Evolutionary conservation across 2,329 filamentous ascomycete genomes (phyloP).

Genomic region (Aspergillus nomiae): DNA sequence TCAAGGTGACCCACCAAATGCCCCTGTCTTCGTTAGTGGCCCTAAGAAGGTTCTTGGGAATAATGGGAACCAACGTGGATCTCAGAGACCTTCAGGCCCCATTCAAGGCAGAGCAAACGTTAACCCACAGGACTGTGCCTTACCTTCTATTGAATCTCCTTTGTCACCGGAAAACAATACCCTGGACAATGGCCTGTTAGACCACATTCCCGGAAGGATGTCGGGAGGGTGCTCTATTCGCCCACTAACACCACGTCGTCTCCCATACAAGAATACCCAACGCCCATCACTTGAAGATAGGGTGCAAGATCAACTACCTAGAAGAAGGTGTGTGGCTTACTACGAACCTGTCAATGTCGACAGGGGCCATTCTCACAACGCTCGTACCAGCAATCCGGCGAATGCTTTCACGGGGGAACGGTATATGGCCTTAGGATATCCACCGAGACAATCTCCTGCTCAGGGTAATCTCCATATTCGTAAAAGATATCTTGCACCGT

Average conservation of each 20-base stretch:
- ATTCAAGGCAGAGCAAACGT: constrained; percentile 19
- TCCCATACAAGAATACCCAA: constrained; percentile 25
- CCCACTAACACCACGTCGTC: constrained; percentile 32
- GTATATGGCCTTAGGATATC: constrained; percentile 22
- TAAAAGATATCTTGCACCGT: constrained; percentile 26
- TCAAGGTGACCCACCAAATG: constrained; percentile 23
- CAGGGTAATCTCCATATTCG: constrained; percentile 23
- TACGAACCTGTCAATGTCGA: constrained; percentile 22
- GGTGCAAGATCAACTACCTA: constrained; percentile 29
- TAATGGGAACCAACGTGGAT: constrained; percentile 19
- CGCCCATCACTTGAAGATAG: constrained; percentile 24
- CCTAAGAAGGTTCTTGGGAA: constrained; percentile 25
- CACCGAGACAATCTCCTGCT: constrained; percentile 15
- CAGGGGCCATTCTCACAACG: constrained; percentile 14
- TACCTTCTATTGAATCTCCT: constrained; percentile 41
- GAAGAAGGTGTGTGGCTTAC: constrained; percentile 36
- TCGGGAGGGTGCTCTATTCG: constrained; percentile 27
- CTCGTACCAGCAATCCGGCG: constrained; percentile 13
- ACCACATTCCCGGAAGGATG: constrained; percentile 32
- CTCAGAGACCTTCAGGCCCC: constrained; percentile 17
- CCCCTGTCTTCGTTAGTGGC: constrained; percentile 36
- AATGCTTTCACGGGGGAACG: constrained; percentile 18
- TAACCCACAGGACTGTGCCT: constrained; percentile 31
- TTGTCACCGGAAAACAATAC: constrained; percentile 25
- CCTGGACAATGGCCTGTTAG: constrained; percentile 26